phyloP scores from a whole-genome alignment of 176 grass and related monocot species.

The Oryza glaberrima region DNA sequence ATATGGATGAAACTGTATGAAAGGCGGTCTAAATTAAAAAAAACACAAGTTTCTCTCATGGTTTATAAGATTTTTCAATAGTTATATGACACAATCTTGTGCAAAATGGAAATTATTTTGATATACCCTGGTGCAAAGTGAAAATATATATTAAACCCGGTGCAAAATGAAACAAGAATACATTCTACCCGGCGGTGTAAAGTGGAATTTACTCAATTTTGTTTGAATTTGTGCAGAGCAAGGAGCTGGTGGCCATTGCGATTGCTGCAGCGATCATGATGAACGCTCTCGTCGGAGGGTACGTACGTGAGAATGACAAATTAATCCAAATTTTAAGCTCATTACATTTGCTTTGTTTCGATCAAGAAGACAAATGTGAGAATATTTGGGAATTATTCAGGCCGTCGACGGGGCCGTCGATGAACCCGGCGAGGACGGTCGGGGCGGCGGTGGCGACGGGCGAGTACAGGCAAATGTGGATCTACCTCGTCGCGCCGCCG shows the following conservation, averaged over 20 bases:
- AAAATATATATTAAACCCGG: no score
- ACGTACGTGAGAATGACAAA: background rate
- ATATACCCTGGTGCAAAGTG: no score
- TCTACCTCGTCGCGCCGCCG: conserved; percentile 51
- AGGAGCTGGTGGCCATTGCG: conserved; percentile 34
- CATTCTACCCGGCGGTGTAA: no score
- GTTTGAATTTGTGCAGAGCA: conserved; percentile 19
- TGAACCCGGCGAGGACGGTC: conserved; percentile 52
- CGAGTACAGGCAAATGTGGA: conserved; percentile 45
- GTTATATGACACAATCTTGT: no score
- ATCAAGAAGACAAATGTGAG: background rate
- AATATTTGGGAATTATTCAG: background rate
- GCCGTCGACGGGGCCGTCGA: conserved; percentile 48
- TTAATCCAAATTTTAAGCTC: background rate
- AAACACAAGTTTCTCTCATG: no score
- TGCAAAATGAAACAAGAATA: no score
- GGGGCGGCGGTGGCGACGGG: conserved; percentile 49
- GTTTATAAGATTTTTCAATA: no score
- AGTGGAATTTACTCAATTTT: background rate
- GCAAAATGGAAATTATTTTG: no score
- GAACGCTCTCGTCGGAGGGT: conserved; percentile 52
- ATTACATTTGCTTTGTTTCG: background rate
- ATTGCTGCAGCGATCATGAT: conserved; percentile 44
- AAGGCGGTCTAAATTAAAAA: no score
- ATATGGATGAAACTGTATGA: no score